These are phyloP conservation scores for Linderina pennispora DNA, from an alignment of 192 early-diverging fungal genomes.

Conservation along the genomic window DNA sequence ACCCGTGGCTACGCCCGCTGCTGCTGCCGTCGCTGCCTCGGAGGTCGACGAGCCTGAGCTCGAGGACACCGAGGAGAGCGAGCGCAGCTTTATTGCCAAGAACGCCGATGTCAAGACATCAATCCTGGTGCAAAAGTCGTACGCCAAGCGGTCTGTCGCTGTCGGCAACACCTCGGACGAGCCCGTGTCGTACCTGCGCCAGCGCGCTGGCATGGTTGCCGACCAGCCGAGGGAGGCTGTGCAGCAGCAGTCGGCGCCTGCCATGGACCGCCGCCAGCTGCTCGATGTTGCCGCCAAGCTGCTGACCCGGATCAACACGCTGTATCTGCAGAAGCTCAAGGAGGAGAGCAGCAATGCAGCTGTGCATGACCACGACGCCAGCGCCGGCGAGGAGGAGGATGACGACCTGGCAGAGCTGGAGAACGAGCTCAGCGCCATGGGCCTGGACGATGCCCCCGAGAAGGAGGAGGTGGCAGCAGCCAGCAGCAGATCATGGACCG, in stretches of 20 bases:
- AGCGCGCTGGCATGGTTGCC: constrained; percentile 7
- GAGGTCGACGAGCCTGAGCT: constrained; percentile 29
- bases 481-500: constrained; percentile 31
- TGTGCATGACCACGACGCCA: background rate
- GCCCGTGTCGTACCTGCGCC: constrained; percentile 40
- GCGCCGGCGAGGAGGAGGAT: background rate
- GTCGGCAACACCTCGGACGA: constrained; percentile 8
- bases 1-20: constrained; percentile 1
- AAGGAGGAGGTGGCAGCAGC: background rate
- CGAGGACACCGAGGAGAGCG: constrained; percentile 21
- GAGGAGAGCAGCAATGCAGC: constrained; percentile 10
- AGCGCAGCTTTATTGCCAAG: constrained; percentile 9
- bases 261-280: constrained; percentile 9
- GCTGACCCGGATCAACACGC: constrained; percentile 34
- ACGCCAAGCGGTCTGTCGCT: constrained; percentile 12
- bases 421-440: constrained; percentile 40
- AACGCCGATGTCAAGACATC: constrained; percentile 19
- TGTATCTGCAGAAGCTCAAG: constrained; percentile 31
- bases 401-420: constrained; percentile 35
- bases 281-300: constrained; percentile 26
- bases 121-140: constrained; percentile 28
- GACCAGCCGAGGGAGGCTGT: constrained; percentile 1
- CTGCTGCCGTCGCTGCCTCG: background rate
- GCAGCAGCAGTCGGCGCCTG: background rate
- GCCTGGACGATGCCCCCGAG: constrained; percentile 1